phyloP scores from a whole-genome alignment of 352 stramenopile species.

The Phytophthora foliorum region DNA sequence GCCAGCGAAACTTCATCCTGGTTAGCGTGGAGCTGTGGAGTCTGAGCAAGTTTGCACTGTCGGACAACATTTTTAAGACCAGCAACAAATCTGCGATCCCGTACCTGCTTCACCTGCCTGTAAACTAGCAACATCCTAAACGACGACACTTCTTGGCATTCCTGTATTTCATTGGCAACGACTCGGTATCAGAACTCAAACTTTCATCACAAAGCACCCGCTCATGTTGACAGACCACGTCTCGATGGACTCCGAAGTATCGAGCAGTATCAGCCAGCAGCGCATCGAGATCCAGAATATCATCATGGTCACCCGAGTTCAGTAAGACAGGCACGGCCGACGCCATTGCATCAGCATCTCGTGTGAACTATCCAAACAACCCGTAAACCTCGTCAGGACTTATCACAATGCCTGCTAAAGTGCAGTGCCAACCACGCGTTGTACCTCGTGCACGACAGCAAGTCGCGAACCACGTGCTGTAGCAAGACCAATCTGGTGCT shows the following conservation, averaged over 20 bases:
- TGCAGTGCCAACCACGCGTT: not conserved
- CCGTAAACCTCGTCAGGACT: constrained; percentile 9
- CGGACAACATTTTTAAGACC: not conserved
- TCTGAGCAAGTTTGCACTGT: constrained; percentile 15
- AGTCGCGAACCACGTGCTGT: constrained; percentile 29
- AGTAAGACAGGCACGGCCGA: constrained; percentile 32
- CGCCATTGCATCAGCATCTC: constrained; percentile 32
- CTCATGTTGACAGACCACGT: constrained; percentile 27
- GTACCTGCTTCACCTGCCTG: constrained; percentile 45
- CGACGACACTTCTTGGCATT: constrained; percentile 21
- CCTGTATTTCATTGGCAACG: constrained; percentile 18
- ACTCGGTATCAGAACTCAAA: constrained; percentile 4
- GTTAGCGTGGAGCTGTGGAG: constrained; percentile 21
- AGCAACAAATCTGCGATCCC: not conserved
- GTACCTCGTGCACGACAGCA: constrained; percentile 51
- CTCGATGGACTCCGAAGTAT: constrained; percentile 39
- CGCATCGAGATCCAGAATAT: constrained; percentile 41
- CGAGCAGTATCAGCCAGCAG: constrained; percentile 43
- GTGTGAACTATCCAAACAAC: constrained; percentile 47
- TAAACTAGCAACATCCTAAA: constrained; percentile 47
- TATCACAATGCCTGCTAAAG: not conserved
- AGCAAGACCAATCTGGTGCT: constrained; percentile 59
- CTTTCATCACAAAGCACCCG: not conserved
- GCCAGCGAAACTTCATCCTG: constrained; percentile 19
- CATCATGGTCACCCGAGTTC: constrained; percentile 4